Conservation (phyloP, 176 grass and related monocot genomes). For the Cocos nucifera region DNA sequence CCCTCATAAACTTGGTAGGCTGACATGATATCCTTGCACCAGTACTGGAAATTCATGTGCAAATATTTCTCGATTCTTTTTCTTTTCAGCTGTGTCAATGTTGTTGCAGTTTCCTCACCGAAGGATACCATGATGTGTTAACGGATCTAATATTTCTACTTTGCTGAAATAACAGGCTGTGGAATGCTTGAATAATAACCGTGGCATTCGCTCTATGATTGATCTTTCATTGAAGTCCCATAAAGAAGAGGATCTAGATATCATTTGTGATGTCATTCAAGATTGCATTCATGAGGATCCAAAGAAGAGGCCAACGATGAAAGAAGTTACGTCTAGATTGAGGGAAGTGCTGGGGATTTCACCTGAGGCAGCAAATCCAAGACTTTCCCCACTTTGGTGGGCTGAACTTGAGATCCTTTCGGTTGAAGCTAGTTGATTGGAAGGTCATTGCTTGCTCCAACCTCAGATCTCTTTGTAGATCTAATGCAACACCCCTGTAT, state of each 20-base stretch:
- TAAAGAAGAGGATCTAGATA: constrained; percentile 61
- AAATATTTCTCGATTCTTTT: too few species aligned
- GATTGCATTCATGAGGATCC: constrained; percentile 61
- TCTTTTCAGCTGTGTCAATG: too few species aligned
- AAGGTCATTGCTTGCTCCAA: not conserved
- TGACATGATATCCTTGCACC: not conserved
- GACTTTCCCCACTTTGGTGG: constrained; percentile 96
- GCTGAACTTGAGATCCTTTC: constrained; percentile 98
- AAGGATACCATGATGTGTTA: too few species aligned
- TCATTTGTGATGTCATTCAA: constrained; percentile 65
- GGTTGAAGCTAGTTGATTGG: constrained; percentile 73
- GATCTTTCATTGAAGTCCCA: constrained; percentile 60
- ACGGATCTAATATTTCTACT: not conserved
- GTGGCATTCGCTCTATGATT: constrained; percentile 44
- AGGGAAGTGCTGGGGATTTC: constrained; percentile 48
- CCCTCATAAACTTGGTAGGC: constrained; percentile 64
- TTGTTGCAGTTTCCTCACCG: too few species aligned
- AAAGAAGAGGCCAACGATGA: constrained; percentile 75
- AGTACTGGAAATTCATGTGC: too few species aligned
- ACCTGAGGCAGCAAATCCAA: constrained; percentile 73
- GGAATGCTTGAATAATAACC: constrained; percentile 55
- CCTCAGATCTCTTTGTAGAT: not conserved
- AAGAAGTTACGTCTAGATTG: constrained; percentile 49
- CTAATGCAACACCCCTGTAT: too few species aligned
- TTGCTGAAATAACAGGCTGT: constrained; percentile 43